phyloP scores from a whole-genome alignment of 768 basidiomycete species.

The Chalciporus piperatus region DNA sequence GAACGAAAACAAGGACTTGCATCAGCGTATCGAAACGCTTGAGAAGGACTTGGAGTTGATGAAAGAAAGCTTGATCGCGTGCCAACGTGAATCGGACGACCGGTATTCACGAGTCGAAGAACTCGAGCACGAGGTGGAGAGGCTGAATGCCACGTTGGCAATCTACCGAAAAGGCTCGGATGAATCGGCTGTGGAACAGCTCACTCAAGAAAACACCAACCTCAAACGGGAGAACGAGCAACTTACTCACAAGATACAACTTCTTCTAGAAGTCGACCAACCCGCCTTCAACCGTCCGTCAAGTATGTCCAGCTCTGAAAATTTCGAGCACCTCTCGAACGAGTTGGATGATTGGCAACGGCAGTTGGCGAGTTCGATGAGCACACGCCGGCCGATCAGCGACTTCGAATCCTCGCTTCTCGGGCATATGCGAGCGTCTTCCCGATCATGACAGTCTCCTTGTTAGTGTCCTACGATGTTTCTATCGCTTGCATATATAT shows the following conservation, averaged over 20 bases:
- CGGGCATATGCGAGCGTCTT: conserved; percentile 58
- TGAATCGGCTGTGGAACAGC: conserved; percentile 75
- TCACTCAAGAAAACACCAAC: conserved; percentile 75
- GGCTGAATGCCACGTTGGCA: conserved; percentile 66
- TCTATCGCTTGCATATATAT: conserved; percentile 32
- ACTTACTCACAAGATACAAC: conserved; percentile 86
- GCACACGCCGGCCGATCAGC: conserved; percentile 65
- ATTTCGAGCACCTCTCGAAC: conserved; percentile 76
- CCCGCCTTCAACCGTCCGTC: conserved; percentile 65
- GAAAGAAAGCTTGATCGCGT: conserved; percentile 64
- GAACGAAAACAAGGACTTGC: conserved; percentile 74
- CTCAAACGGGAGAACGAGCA: conserved; percentile 86
- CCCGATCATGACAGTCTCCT: conserved; percentile 41
- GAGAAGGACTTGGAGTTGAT: conserved; percentile 73
- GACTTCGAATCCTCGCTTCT: conserved; percentile 63
- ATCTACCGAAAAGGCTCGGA: conserved; percentile 75
- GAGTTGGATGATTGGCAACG: conserved; percentile 87
- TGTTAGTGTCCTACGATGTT: conserved; percentile 13
- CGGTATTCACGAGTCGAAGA: conserved; percentile 74
- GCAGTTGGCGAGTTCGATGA: conserved; percentile 78
- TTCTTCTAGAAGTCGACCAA: conserved; percentile 84
- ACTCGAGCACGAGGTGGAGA: conserved; percentile 76
- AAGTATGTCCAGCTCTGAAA: conserved; percentile 82
- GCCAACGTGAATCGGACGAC: conserved; percentile 79
- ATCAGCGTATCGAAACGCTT: conserved; percentile 65